These are phyloP conservation scores for Penicillium sp. DNA, from an alignment of 2,329 filamentous ascomycete genomes.

Conservation along the genomic window DNA sequence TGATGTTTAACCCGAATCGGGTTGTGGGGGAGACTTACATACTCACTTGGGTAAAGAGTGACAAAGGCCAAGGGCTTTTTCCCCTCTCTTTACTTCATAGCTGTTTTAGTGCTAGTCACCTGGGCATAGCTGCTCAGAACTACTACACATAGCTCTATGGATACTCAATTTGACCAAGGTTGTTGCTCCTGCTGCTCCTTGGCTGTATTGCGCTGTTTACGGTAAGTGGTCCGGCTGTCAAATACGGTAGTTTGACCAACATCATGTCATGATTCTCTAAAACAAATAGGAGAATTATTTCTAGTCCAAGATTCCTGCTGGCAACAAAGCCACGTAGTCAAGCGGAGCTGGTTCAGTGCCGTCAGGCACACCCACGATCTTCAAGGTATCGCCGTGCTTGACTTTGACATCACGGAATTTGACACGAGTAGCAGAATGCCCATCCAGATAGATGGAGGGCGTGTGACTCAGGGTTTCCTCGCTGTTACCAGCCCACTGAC, in stretches of 20 bases:
- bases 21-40: neutral
- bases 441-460: constrained; percentile 62
- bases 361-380: constrained; percentile 59
- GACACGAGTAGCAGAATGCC: constrained; percentile 64
- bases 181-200: too few relatives aligned
- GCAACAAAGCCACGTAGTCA: constrained; percentile 67
- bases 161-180: too few relatives aligned
- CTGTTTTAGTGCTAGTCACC: too few relatives aligned
- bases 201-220: too few relatives aligned
- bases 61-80: too few relatives aligned
- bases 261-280: neutral
- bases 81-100: too few relatives aligned
- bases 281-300: neutral
- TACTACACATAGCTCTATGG: too few relatives aligned
- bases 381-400: constrained; percentile 54
- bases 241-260: neutral
- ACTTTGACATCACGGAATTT: constrained; percentile 58
- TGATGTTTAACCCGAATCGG: neutral
- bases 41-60: neutral
- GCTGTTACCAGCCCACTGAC: constrained; percentile 61
- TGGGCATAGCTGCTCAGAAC: too few relatives aligned
- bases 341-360: constrained; percentile 66
- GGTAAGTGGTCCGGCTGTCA: neutral
- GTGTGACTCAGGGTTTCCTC: constrained; percentile 63
- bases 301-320: constrained; percentile 59